phyloP scores from a whole-genome alignment of 768 basidiomycete genomes.

The Krasilnikovozyma curviuscula region DNA sequence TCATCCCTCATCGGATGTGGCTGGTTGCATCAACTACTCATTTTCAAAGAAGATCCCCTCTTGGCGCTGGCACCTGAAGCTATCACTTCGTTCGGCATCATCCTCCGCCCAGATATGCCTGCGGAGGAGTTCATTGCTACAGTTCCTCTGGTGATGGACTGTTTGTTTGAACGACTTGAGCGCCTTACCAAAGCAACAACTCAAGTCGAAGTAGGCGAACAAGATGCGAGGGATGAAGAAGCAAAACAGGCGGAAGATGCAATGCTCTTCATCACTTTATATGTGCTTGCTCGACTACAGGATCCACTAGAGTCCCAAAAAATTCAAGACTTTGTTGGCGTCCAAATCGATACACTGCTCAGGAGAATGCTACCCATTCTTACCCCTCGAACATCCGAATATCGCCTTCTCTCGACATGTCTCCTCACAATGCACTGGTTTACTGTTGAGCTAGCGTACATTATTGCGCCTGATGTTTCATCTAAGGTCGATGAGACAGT shows the following conservation, averaged over 20 bases:
- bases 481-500: not conserved
- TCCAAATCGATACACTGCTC: conserved; percentile 26
- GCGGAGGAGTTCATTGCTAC: too few relatives aligned
- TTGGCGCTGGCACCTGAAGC: too few relatives aligned
- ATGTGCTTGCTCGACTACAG: conserved; percentile 33
- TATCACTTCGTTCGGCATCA: too few relatives aligned
- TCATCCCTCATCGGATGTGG: too few relatives aligned
- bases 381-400: conserved; percentile 18
- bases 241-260: conserved; percentile 9
- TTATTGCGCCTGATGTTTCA: not conserved
- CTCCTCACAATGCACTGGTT: conserved; percentile 39
- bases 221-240: too few relatives aligned
- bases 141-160: too few relatives aligned
- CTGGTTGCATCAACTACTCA: too few relatives aligned
- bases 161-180: too few relatives aligned
- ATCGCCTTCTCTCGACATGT: not conserved
- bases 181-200: too few relatives aligned
- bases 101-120: too few relatives aligned
- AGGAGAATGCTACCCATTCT: conserved; percentile 26
- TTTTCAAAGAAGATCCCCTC: too few relatives aligned
- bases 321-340: conserved; percentile 13
- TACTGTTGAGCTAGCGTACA: conserved; percentile 36
- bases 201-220: too few relatives aligned
- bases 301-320: conserved; percentile 27
- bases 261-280: conserved; percentile 31